These are phyloP conservation scores for Lachnellula occidentalis DNA, from an alignment of 2,329 filamentous ascomycete genomes.

Conservation along the genomic window DNA sequence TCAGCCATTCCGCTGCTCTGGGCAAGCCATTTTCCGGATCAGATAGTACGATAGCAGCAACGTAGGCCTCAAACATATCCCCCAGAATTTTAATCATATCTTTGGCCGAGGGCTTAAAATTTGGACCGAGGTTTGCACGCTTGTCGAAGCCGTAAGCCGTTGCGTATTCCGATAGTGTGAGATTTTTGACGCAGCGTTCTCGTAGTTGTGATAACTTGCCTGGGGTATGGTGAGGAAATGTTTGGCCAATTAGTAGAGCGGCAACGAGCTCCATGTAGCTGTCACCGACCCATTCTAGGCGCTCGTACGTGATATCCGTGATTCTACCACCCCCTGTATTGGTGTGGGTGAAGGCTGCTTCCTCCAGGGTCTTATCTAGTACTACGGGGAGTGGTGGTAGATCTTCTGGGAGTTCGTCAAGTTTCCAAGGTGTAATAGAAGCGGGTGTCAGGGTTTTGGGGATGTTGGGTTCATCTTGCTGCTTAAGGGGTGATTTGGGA, in stretches of 20 bases:
- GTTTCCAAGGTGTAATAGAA: slow-evolving; percentile 44
- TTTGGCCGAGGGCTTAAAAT: slow-evolving; percentile 41
- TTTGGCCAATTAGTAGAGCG: slow-evolving; percentile 67
- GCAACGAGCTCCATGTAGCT: slow-evolving; percentile 76
- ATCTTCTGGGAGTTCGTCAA: slow-evolving; percentile 40
- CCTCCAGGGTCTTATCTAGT: slow-evolving; percentile 52
- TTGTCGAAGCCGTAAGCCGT: slow-evolving; percentile 64
- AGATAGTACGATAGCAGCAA: slow-evolving; percentile 70
- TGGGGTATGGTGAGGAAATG: slow-evolving; percentile 58
- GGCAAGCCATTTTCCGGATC: slow-evolving; percentile 57
- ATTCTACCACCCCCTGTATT: slow-evolving; percentile 15
- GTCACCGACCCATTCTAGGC: slow-evolving; percentile 84
- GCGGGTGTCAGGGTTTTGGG: slow-evolving; percentile 19
- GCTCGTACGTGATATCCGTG: slow-evolving; percentile 59
- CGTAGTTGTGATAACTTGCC: slow-evolving; percentile 71
- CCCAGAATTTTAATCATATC: slow-evolving; percentile 68
- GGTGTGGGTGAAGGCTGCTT: slow-evolving; percentile 61
- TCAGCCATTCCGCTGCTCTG: slow-evolving; percentile 65
- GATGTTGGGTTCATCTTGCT: slow-evolving; percentile 8
- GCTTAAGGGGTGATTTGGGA: background rate
- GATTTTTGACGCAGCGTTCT: slow-evolving; percentile 75
- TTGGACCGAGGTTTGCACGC: slow-evolving; percentile 51
- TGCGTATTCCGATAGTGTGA: slow-evolving; percentile 67
- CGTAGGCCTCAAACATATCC: slow-evolving; percentile 88
- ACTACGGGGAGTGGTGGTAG: slow-evolving; percentile 58